Base-by-base conservation (phyloP, 345 rosid species). In the Brassica cretica region DNA sequence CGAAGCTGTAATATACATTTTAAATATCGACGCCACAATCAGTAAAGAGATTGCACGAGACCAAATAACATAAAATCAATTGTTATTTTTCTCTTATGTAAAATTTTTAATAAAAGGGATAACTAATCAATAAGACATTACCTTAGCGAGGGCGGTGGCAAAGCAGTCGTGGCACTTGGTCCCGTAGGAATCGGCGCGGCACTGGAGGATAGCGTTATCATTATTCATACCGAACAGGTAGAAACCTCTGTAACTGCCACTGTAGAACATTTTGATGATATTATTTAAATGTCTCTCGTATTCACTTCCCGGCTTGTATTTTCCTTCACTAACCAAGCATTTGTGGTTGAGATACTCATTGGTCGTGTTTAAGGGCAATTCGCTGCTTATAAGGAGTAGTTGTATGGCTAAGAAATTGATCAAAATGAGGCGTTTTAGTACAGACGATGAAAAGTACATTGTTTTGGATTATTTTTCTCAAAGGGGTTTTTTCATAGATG, bases 171-270 rank as follows among this genome's bases (percentile, higher is more conserved):
- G 63, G 30, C 63, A 58, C 63, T 58, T 58, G 29, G 29, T 4
- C 30, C 63, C 63, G 30, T 58, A 58, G 63, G 63, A 58, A 24
- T 58, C 89, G 4, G 89, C 91, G 4, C 86, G 85, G 72, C 96
- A 88, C 16, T 87, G 86, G 0, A 81, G 79, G 1, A 80, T 84
- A 25, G 82, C 89, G 1, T 70, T 15, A 3, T 77, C 84, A 75
- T 68, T 41, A 58, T 9, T 12, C 1, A 82, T 79, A 3, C 18
- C 25, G 10, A 16, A 53, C 24, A 46, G 18, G 56, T 49, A 49
- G 56, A n/a, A 49, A 49, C 56, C 56, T 49, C 2, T 49, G 56
- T 49, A 49, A 49, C 56, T 49, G 56, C 56, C 56, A 2, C 56
- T 49, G 18, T 49, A 49, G 2, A 49, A n/a, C 56, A 49, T 5